Evolutionary conservation across 1,139 yeast species (phyloP), one percentile per base, ranked within the genome.

Genomic region (Kodamaea suecica): DNA sequence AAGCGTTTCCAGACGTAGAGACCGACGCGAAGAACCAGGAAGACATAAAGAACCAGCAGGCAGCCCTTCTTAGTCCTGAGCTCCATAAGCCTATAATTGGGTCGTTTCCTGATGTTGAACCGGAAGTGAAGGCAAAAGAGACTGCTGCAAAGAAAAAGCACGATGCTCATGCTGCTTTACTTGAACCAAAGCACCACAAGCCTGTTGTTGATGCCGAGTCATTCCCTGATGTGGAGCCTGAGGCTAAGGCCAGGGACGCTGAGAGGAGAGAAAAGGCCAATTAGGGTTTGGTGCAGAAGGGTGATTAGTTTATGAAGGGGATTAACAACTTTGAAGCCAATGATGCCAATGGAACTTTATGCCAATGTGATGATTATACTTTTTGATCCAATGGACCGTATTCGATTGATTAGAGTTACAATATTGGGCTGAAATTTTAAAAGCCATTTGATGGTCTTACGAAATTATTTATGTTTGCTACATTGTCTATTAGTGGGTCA

Each of bases 1-100:
- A n/a, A 10, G 9, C 21, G 19, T 29, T 33, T 23, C 53, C 53
- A 11, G 44, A 43, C 17, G 42, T 49, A 29, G 49, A 46, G 43
- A 46, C 49, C 2, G 45, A 42, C 29, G 50, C 44, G 3, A 37
- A 36, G 34, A 39, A 35, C 14, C 17, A 4, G 17, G 28, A 25
- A 13, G 28, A 5, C 4, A 12, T 13, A 17, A 27, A 36, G 13
- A 41, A 36, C 25, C 37, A 35, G 23, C 30, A 33, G 20, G 32
- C 35, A 27, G 36, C 38, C n/a, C 59, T 69, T 4, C 42, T 67
- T 27, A 57, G 59, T 19, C 70, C 70, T n/a, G 43, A 41, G 25
- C 35, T 45, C 24, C 47, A 52, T 39, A 49, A 50, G 43, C 52
- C 57, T 9, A 37, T 44, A 23, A 36, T 38, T 17, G 30, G 17